A percentile compares a stretch with the other conserved stretches of the same genome.
Conservation (phyloP, 2,329 filamentous ascomycete genomes). For the Penicillium palitans region DNA sequence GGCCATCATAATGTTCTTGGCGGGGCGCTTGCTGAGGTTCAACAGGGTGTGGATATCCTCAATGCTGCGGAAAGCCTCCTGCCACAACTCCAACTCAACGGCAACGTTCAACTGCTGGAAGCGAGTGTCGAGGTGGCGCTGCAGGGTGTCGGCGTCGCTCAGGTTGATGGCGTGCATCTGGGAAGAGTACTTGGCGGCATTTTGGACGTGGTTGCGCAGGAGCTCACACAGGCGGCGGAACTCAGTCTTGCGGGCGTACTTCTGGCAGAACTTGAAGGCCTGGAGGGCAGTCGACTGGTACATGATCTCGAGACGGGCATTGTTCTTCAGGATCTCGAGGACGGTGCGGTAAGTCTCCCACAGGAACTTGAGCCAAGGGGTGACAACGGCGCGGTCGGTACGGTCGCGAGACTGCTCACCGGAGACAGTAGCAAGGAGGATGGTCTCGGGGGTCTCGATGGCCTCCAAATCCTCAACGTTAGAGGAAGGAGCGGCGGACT, state of each 20-base stretch:
- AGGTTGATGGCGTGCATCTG: slow-evolving; percentile 99
- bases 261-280: slow-evolving; percentile 97
- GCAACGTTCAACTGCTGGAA: slow-evolving; percentile 99
- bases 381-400: slow-evolving; percentile 96
- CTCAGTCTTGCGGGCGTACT: slow-evolving; percentile 98
- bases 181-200: slow-evolving; percentile 96
- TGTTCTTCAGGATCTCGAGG: slow-evolving; percentile 97
- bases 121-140: slow-evolving; percentile 94
- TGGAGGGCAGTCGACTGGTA: slow-evolving; percentile 98
- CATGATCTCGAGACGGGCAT: slow-evolving; percentile 93
- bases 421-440: slow-evolving; percentile 94
- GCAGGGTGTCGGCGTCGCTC: slow-evolving; percentile 93
- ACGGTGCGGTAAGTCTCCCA: slow-evolving; percentile 99
- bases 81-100: slow-evolving; percentile 96
- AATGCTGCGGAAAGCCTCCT: slow-evolving; percentile 98
- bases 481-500: slow-evolving; percentile 68
- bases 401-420: slow-evolving; percentile 97
- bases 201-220: slow-evolving; percentile 97
- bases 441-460: slow-evolving; percentile 95
- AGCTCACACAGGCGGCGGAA: slow-evolving; percentile 98
- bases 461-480: slow-evolving; percentile 95
- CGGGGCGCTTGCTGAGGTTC: slow-evolving; percentile 94
- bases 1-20: slow-evolving; percentile 99
- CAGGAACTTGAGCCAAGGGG: slow-evolving; percentile 98
- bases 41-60: slow-evolving; percentile 98